Evolutionary conservation across 78 protist genomes (phyloP).

Genomic region (Polysphondylium violaceum): DNA sequence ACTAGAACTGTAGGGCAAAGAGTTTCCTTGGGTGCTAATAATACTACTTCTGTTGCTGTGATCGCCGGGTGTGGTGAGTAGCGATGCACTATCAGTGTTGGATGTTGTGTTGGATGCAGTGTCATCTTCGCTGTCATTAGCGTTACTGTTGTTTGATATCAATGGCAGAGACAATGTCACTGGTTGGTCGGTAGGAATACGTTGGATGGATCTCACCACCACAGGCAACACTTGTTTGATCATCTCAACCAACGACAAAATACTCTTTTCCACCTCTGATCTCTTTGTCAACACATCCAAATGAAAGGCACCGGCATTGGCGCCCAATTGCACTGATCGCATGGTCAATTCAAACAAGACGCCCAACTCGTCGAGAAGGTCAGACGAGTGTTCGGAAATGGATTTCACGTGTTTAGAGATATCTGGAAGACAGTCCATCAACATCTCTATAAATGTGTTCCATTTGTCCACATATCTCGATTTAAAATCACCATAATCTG

Average conservation of each 20-base stretch:
- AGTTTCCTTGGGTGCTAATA: not conserved
- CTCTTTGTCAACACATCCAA: slow-evolving; percentile 3
- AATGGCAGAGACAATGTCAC: not conserved
- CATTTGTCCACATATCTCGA: not conserved
- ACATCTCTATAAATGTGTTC: not conserved
- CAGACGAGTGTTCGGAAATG: not conserved
- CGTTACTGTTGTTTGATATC: not conserved
- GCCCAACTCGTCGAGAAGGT: slow-evolving; percentile 7
- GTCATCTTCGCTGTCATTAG: not conserved
- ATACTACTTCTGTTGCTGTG: slow-evolving; percentile 22
- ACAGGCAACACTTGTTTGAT: not conserved
- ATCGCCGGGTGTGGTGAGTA: not conserved
- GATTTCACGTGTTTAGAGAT: slow-evolving; percentile 16
- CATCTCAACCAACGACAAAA: not conserved
- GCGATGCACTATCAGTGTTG: not conserved
- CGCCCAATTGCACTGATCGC: not conserved
- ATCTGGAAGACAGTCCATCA: slow-evolving; percentile 18
- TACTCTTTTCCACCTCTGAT: slow-evolving; percentile 5
- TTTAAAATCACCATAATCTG: slow-evolving; percentile 10
- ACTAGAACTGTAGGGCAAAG: not conserved
- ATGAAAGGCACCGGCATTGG: not conserved
- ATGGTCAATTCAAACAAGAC: slow-evolving; percentile 8
- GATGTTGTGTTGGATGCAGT: not conserved
- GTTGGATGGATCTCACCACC: not conserved
- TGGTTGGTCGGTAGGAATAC: not conserved